Evolutionary conservation across 2,329 filamentous ascomycete genomes (phyloP).

Genomic region (Ceratocystis albifundus): DNA sequence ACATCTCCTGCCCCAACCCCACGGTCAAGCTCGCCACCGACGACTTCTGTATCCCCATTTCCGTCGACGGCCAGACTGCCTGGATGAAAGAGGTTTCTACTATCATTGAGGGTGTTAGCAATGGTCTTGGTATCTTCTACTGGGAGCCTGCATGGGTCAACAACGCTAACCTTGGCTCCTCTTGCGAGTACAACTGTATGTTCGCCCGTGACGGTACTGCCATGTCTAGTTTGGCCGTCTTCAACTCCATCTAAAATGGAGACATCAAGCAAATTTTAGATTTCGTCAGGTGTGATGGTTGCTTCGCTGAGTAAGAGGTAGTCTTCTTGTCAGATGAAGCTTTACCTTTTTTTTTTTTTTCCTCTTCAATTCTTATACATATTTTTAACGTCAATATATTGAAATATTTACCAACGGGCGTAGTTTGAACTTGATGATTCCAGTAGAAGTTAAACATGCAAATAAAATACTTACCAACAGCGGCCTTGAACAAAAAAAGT

Average conservation of each 20-base stretch:
- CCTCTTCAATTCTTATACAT: not conserved
- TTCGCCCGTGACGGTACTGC: constrained; percentile 45
- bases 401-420: not conserved
- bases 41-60: constrained; percentile 48
- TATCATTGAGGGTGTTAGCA: constrained; percentile 41
- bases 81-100: constrained; percentile 51
- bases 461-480: not conserved
- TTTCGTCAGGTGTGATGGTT: not conserved
- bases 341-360: not conserved
- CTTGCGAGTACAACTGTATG: constrained; percentile 53
- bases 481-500: too few relatives aligned
- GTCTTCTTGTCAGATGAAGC: not conserved
- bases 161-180: constrained; percentile 53
- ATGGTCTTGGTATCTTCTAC: constrained; percentile 54
- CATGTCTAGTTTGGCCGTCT: constrained; percentile 35
- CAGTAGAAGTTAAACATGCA: too few relatives aligned
- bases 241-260: constrained; percentile 13
- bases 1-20: constrained; percentile 40
- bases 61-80: constrained; percentile 48
- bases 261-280: not conserved
- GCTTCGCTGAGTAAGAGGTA: not conserved
- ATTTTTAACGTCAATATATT: not conserved
- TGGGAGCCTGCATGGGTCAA: constrained; percentile 65
- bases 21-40: constrained; percentile 50
- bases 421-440: too few relatives aligned